Evolutionary conservation across 805 yeast species (phyloP), one percentile per base, ranked within the genome.

Genomic region (Hyphopichia homilentoma): DNA sequence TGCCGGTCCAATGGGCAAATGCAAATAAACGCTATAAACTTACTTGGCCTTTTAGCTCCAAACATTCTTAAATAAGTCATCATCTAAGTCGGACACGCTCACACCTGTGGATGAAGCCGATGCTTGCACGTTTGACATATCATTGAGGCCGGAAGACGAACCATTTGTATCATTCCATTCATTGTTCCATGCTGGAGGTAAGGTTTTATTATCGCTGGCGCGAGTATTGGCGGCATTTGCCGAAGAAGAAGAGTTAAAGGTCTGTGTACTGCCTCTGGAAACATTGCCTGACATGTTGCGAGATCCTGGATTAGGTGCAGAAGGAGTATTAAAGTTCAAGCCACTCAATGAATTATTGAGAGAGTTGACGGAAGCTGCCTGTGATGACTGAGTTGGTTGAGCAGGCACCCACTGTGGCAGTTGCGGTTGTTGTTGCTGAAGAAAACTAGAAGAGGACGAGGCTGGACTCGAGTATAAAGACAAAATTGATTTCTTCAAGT

Each of bases 401-500:
- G n/a, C 16, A 12, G 33, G 34, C 21, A 11, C 18, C 27, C n/a
- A n/a, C n/a, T n/a, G n/a, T n/a, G n/a, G n/a, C n/a, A n/a, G n/a
- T n/a, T 27, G 13, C 12, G 17, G 30, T 25, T 32, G 32, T 21
- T 37, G 49, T 7, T 47, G 52, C 35, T 52, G 60, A 14, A 46
- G 38, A 38, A 59, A 50, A 33, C 57, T 53, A 7, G 62, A 56
- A 13, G 65, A 59, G 14, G 81, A 84, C 2, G 84, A 56, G 2
- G 69, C 56, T 13, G 70, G 70, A 9, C 68, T 74, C 1, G 94
- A 77, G 56, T 93, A 93, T 33, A 93, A 70, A 16, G 97, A 87
- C 38, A 93, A 62, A 38, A 93, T 93, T 1, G 96, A 86, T 61
- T 86, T 86, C 53, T 93, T 93, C 57, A 93, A 70, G 50, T 90